Percentiles rank a stretch among this genome's conserved stretches.
These are phyloP conservation scores for Adenanthera pavonina DNA, from an alignment of 306 rosid species.

Conservation along the genomic window DNA sequence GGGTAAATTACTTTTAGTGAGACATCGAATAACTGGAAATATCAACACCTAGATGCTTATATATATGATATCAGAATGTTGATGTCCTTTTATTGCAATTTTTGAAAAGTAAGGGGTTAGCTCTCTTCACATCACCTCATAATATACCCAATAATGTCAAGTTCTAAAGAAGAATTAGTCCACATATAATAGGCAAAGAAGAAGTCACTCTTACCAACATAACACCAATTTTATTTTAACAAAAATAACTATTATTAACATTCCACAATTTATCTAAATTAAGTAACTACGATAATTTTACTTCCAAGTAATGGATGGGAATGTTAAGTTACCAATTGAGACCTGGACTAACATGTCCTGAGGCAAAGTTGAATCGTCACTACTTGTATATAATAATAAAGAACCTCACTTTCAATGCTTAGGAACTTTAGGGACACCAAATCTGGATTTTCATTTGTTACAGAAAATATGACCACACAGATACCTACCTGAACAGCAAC, in stretches of 20 bases:
- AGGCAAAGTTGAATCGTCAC: conserved; percentile 95
- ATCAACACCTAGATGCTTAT: no score
- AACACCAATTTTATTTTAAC: not conserved
- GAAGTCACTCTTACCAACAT: no score
- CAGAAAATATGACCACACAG: conserved; percentile 96
- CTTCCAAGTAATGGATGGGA: conserved; percentile 5
- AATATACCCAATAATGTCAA: no score
- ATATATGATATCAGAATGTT: no score
- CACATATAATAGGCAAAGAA: no score
- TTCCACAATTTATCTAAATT: conserved; percentile 24
- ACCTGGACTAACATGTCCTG: conserved; percentile 93
- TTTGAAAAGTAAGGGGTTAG: no score
- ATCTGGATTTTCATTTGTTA: conserved; percentile 95
- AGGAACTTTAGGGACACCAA: conserved; percentile 93
- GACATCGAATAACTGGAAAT: no score
- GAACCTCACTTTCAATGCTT: conserved; percentile 93
- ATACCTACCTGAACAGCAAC: conserved; percentile 98
- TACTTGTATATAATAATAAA: conserved; percentile 75
- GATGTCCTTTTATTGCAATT: no score
- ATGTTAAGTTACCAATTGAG: conserved; percentile 23
- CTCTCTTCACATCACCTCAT: no score
- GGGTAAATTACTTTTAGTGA: no score
- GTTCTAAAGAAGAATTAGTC: no score
- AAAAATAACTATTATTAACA: conserved; percentile 1
- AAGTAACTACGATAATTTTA: conserved; percentile 38